A percentile compares a stretch with the other conserved stretches of the same genome.
Evolutionary conservation across 352 stramenopile species (phyloP).

Genomic region (Thraustochytrium striatum): DNA sequence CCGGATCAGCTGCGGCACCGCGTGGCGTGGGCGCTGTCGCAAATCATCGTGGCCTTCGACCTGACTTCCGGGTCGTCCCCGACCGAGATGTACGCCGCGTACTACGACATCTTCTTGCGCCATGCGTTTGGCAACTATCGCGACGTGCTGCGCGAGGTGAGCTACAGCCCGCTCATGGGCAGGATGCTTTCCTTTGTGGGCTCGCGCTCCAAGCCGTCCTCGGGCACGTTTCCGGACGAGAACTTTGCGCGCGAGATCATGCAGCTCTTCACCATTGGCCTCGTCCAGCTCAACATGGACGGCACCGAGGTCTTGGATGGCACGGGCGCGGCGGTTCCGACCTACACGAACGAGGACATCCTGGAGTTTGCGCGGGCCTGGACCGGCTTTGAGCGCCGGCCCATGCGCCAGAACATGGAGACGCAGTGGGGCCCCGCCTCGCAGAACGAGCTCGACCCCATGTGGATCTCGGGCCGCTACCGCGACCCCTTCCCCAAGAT

Average conservation of each 20-base stretch:
- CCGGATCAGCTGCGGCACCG: slow-evolving; percentile 65
- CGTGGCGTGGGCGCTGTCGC: slow-evolving; percentile 64
- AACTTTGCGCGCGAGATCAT: slow-evolving; percentile 63
- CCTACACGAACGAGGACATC: slow-evolving; percentile 62
- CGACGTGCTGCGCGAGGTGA: slow-evolving; percentile 63
- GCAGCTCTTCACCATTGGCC: slow-evolving; percentile 63
- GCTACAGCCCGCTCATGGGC: slow-evolving; percentile 64
- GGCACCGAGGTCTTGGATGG: slow-evolving; percentile 55
- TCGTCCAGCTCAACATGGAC: slow-evolving; percentile 60
- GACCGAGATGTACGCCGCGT: slow-evolving; percentile 59
- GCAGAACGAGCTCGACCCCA: slow-evolving; percentile 59
- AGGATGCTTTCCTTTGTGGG: slow-evolving; percentile 62
- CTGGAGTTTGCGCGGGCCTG: slow-evolving; percentile 60
- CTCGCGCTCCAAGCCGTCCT: slow-evolving; percentile 56
- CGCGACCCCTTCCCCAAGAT: slow-evolving; percentile 62
- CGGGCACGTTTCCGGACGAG: slow-evolving; percentile 59
- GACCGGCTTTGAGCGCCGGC: slow-evolving; percentile 62
- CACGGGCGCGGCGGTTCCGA: slow-evolving; percentile 51
- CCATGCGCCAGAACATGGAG: slow-evolving; percentile 54
- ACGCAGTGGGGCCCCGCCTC: neutral
- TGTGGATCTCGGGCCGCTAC: slow-evolving; percentile 58
- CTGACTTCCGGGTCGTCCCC: slow-evolving; percentile 5
- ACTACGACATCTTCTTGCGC: slow-evolving; percentile 67
- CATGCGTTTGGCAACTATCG: slow-evolving; percentile 67
- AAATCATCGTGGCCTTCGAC: slow-evolving; percentile 53